Percentiles rank a stretch among this genome's conserved stretches.
phyloP scores from a whole-genome alignment of 306 rosid species.

The Prunus dulcis region DNA sequence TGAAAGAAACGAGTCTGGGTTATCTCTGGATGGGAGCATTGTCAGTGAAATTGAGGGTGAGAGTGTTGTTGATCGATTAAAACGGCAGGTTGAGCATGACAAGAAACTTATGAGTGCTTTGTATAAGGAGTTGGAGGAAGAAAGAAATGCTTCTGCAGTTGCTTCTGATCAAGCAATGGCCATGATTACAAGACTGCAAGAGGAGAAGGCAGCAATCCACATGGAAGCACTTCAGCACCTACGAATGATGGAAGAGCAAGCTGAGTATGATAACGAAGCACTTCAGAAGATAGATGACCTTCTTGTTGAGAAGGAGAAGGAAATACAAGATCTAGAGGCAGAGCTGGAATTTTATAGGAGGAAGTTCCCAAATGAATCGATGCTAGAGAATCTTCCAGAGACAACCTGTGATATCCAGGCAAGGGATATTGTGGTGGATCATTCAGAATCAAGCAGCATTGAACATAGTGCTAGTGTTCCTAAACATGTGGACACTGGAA shows the following conservation, averaged over 20 bases:
- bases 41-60: conserved; percentile 55
- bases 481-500: conserved; percentile 28
- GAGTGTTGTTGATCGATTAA: conserved; percentile 50
- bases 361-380: conserved; percentile 49
- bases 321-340: conserved; percentile 57
- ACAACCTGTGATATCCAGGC: conserved; percentile 48
- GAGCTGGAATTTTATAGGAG: conserved; percentile 55
- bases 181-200: conserved; percentile 86
- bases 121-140: conserved; percentile 90
- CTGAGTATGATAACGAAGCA: conserved; percentile 71
- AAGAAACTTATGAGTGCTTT: conserved; percentile 62
- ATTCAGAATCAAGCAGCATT: conserved; percentile 31
- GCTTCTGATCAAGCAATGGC: conserved; percentile 85
- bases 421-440: conserved; percentile 74
- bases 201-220: conserved; percentile 74
- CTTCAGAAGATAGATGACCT: conserved; percentile 61
- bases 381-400: conserved; percentile 33
- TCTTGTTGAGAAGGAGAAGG: conserved; percentile 72
- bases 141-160: conserved; percentile 77
- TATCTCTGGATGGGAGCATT: conserved; percentile 82
- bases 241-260: conserved; percentile 80
- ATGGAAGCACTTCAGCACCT: conserved; percentile 87
- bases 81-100: conserved; percentile 81
- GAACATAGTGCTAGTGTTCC: conserved; percentile 30
- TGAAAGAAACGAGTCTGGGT: conserved; percentile 83